Conservation (phyloP, 139 green algal genomes). For the Parachlorella kessleri region DNA sequence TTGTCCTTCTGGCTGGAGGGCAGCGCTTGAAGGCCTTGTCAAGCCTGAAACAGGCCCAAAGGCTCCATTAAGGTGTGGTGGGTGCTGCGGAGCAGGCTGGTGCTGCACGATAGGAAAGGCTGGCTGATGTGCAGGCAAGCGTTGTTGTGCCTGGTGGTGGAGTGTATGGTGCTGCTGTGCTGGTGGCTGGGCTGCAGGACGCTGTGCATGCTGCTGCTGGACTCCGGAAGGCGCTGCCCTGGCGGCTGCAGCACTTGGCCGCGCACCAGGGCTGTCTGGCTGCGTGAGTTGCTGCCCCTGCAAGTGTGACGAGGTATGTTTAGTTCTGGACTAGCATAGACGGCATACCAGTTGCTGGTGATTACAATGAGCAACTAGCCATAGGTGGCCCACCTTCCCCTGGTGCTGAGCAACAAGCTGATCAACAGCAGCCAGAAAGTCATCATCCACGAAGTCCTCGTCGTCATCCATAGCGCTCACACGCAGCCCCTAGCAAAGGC, state of each 20-base stretch:
- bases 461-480: background rate
- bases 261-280: background rate
- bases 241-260: too few species aligned
- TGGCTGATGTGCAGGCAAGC: background rate
- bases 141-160: background rate
- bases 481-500: too few species aligned
- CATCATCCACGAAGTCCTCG: background rate
- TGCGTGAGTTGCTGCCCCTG: background rate
- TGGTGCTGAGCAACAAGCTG: background rate
- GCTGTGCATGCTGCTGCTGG: too few species aligned
- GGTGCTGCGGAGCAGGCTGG: too few species aligned
- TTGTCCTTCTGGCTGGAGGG: background rate
- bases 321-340: background rate
- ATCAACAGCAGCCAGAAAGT: background rate
- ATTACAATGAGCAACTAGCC: background rate
- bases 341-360: background rate
- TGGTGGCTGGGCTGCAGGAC: background rate
- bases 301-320: background rate
- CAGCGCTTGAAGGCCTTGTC: background rate
- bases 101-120: background rate
- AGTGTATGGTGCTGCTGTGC: background rate
- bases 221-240: too few species aligned
- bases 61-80: too few species aligned
- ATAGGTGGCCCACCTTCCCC: background rate
- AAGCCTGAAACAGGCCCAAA: too few species aligned